These are phyloP conservation scores for Buxus sempervirens DNA, from an alignment of 164 flowering plant species.

Conservation along the genomic window DNA sequence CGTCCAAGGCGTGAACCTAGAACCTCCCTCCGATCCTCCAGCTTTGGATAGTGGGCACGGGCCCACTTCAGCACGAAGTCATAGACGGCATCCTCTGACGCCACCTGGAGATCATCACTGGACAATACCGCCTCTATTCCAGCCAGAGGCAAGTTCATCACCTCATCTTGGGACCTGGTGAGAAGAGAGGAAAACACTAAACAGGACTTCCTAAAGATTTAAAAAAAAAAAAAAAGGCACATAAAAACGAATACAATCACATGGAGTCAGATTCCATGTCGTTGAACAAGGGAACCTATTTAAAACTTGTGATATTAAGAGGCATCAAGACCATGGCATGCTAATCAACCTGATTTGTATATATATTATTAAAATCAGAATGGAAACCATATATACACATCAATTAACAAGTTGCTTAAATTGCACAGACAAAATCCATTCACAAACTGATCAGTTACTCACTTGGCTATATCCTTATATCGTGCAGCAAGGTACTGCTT, in stretches of 20 bases:
- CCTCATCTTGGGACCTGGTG: constrained; percentile 79
- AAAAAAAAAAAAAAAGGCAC: no score
- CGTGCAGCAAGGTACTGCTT: constrained; percentile 77
- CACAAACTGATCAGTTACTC: constrained; percentile 9
- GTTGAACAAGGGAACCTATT: no score
- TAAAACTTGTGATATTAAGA: no score
- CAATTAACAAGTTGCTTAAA: no score
- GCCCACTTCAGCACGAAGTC: constrained; percentile 93
- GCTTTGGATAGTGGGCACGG: constrained; percentile 51
- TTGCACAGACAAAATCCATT: no score
- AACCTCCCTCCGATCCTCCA: constrained; percentile 76
- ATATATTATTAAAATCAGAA: no score
- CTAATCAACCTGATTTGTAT: no score
- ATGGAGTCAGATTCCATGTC: no score
- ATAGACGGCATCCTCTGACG: constrained; percentile 92
- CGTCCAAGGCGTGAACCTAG: constrained; percentile 59
- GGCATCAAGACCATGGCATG: no score
- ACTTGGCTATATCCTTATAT: constrained; percentile 82
- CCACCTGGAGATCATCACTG: constrained; percentile 88
- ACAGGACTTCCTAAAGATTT: not conserved
- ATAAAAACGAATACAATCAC: no score
- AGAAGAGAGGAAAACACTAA: not conserved
- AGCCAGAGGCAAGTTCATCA: constrained; percentile 71
- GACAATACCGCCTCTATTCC: constrained; percentile 83
- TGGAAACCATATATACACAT: no score